These are phyloP conservation scores for Cenococcum geophilum DNA, from an alignment of 495 filamentous ascomycete genomes.

Conservation along the genomic window DNA sequence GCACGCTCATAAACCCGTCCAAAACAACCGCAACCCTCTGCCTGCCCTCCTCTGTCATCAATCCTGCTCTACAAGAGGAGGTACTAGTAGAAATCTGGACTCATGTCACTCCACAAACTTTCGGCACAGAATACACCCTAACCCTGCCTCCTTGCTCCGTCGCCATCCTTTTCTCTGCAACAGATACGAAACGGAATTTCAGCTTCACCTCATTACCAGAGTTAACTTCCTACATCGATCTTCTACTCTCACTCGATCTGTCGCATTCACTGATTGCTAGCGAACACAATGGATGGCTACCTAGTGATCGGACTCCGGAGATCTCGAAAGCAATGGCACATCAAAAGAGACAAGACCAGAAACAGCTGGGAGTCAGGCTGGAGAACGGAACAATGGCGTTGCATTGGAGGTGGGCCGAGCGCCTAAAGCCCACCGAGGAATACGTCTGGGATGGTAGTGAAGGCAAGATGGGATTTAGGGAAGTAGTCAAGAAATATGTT, in stretches of 20 bases:
- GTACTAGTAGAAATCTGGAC: conserved; percentile 47
- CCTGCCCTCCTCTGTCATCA: conserved; percentile 20
- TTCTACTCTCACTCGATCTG: conserved; percentile 20
- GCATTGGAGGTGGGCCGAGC: neutral
- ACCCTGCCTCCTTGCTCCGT: conserved; percentile 32
- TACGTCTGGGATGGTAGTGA: conserved; percentile 2
- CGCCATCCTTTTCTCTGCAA: conserved; percentile 5
- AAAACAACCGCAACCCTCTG: conserved; percentile 31
- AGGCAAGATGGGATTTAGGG: neutral
- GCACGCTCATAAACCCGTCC: conserved; percentile 22
- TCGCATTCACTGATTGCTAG: conserved; percentile 13
- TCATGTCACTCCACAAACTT: conserved; percentile 39
- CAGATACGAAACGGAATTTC: conserved; percentile 19
- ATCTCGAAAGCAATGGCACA: neutral
- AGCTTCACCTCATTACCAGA: conserved; percentile 19
- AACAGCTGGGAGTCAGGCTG: neutral
- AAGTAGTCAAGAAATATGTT: neutral
- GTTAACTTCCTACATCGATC: conserved; percentile 19
- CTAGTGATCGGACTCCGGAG: neutral
- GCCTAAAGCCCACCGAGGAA: neutral
- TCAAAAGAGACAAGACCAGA: neutral
- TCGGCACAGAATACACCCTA: conserved; percentile 47
- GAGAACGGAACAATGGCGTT: neutral
- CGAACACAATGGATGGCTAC: conserved; percentile 1
- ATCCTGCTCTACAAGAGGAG: conserved; percentile 20